Base-by-base conservation (phyloP, 192 early-diverging fungal species). In the Coemansia sp. region DNA sequence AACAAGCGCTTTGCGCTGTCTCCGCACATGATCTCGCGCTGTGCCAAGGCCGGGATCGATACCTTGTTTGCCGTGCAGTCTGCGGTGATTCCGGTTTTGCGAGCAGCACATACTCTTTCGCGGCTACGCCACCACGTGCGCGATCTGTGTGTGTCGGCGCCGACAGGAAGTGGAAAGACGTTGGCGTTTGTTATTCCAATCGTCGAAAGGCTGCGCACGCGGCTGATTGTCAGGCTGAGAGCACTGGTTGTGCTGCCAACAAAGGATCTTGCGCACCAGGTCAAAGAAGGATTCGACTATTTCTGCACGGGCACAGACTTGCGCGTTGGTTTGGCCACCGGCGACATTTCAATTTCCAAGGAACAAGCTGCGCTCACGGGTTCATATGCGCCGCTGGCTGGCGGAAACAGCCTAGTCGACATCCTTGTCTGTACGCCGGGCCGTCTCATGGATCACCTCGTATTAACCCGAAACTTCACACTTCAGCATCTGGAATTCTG, bases 101-200 rank as follows among this genome's bases (percentile, higher is more conserved):
- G 92, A 33, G 74, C 80, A 24, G 85, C 92, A 16, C 89, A 87
- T 60, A 72, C 85, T 24, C 76, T 89, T 38, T 84, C 88, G 33
- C 86, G 88, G 62, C 85, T 89, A 45, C 86, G 89, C n/a, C 90
- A 88, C 26, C 88, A 87, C 26, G 88, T 92, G 9, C 92, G 94
- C 21, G 95, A 97, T 72, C 69, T 99, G 24, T 95, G 94, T 68
- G 94, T 99, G 16, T 95, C 95, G 10, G 93, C 95, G 20, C 92
- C 96, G 0, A 99, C 97, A 1, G 97, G 97, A 35, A 93, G 91
- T 56, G 97, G 97, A 24, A 99, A 99, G 74, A 99, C 97, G 3
- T 77, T 99, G 41, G 94, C 96, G 0, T 99, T 95, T 85, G 95
- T 94, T 6, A 69, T 99, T 18, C 97, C 97, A 1, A 93, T 99